A percentile compares a stretch with the other conserved stretches of the same genome.
Conservation (phyloP, 192 early-diverging fungal genomes). For the Coemansia asiatica region DNA sequence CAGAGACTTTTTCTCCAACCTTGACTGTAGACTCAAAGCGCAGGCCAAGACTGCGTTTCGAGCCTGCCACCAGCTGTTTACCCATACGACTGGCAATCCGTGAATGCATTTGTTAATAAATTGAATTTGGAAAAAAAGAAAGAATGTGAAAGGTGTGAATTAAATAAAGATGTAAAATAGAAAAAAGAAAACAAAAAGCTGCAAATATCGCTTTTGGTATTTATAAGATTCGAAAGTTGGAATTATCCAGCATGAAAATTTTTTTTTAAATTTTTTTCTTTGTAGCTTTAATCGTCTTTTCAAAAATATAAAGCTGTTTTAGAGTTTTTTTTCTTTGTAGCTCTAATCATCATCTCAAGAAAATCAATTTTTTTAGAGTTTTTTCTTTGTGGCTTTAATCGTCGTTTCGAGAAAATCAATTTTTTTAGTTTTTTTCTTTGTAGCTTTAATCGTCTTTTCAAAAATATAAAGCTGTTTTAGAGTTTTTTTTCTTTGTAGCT, state of each 20-base stretch:
- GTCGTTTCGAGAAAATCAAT: too few species aligned
- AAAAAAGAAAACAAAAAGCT: too few species aligned
- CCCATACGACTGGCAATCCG: slow-evolving; percentile 33
- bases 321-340: neutral
- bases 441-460: neutral
- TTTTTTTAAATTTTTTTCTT: too few species aligned
- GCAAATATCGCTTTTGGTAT: too few species aligned
- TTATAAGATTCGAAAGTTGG: too few species aligned
- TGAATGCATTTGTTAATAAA: slow-evolving; percentile 24
- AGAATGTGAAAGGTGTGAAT: neutral
- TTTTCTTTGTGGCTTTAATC: too few species aligned
- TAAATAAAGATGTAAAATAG: neutral
- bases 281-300: too few species aligned
- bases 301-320: too few species aligned
- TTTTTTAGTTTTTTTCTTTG: too few species aligned
- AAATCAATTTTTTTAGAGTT: too few species aligned
- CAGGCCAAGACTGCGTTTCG: slow-evolving; percentile 24
- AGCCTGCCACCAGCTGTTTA: slow-evolving; percentile 1
- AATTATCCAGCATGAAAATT: too few species aligned
- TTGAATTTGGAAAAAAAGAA: neutral
- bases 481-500: neutral
- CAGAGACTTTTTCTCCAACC: slow-evolving; percentile 30
- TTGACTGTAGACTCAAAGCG: slow-evolving; percentile 52
- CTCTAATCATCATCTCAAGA: too few species aligned
- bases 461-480: neutral